phyloP scores from a whole-genome alignment of 225 moss, liverwort and hornwort species.

The Physcomitrium patens region DNA sequence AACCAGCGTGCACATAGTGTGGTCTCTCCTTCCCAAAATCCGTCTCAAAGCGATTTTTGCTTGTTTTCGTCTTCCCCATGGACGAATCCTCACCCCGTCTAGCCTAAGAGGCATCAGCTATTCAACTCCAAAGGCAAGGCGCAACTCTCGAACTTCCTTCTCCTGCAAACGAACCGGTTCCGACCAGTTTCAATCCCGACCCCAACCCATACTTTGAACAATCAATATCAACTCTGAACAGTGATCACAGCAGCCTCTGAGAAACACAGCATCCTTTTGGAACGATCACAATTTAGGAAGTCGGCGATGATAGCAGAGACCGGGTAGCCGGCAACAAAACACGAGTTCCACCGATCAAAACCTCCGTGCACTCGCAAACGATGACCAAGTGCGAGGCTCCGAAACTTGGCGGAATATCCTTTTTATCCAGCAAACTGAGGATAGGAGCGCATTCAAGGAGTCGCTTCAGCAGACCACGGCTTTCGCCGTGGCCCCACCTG shows the following conservation, averaged over 20 bases:
- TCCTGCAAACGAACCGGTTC: no score
- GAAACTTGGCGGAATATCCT: not conserved
- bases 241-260: not conserved
- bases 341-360: not conserved
- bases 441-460: not conserved
- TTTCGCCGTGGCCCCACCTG: not conserved
- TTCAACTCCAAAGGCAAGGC: not conserved
- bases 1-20: slow-evolving; percentile 11
- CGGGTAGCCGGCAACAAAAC: not conserved
- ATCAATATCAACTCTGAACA: no score
- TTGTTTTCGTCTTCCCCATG: slow-evolving; percentile 30
- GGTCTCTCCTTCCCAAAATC: slow-evolving; percentile 35
- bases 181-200: no score
- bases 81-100: not conserved
- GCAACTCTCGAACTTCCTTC: no score
- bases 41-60: slow-evolving; percentile 19
- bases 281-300: not conserved
- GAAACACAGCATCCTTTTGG: not conserved
- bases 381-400: not conserved
- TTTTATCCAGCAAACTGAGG: not conserved
- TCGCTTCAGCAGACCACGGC: not conserved
- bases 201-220: no score
- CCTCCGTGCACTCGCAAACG: no score
- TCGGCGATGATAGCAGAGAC: not conserved
- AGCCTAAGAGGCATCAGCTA: not conserved